phyloP scores from a whole-genome alignment of 352 stramenopile genomes.

The Phytophthora hibernalis region DNA sequence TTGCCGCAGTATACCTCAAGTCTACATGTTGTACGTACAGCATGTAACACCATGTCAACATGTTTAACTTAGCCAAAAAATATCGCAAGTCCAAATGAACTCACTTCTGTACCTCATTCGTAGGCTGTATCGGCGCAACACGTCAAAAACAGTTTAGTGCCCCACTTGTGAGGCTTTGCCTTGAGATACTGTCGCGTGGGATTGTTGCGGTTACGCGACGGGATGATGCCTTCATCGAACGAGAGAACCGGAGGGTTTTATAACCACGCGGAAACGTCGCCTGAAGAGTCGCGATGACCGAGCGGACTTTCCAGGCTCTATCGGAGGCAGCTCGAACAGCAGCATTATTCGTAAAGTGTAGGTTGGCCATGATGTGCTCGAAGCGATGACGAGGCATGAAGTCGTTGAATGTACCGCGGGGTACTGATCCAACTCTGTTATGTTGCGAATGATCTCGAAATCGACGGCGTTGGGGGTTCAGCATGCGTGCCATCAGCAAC shows the following conservation, averaged over 20 bases:
- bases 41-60: neutral
- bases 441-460: constrained; percentile 6
- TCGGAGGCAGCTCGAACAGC: neutral
- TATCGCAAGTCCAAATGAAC: neutral
- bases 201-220: constrained; percentile 8
- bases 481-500: constrained; percentile 9
- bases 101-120: constrained; percentile 10
- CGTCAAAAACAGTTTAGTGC: constrained; percentile 16
- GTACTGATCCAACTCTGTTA: constrained; percentile 4
- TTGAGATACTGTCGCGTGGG: constrained; percentile 20
- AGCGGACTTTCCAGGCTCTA: constrained; percentile 1
- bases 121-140: constrained; percentile 20
- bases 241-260: constrained; percentile 9
- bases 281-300: neutral
- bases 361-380: constrained; percentile 8
- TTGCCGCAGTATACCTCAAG: constrained; percentile 12
- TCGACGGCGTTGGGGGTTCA: constrained; percentile 1
- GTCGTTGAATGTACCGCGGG: constrained; percentile 12
- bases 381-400: constrained; percentile 26
- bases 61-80: constrained; percentile 10
- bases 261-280: neutral
- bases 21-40: constrained; percentile 8
- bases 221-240: constrained; percentile 14
- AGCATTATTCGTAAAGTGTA: constrained; percentile 24
- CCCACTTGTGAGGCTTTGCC: constrained; percentile 25